Evolutionary conservation across 129 eudicot species (phyloP).

Genomic region (Silybum marianum): DNA sequence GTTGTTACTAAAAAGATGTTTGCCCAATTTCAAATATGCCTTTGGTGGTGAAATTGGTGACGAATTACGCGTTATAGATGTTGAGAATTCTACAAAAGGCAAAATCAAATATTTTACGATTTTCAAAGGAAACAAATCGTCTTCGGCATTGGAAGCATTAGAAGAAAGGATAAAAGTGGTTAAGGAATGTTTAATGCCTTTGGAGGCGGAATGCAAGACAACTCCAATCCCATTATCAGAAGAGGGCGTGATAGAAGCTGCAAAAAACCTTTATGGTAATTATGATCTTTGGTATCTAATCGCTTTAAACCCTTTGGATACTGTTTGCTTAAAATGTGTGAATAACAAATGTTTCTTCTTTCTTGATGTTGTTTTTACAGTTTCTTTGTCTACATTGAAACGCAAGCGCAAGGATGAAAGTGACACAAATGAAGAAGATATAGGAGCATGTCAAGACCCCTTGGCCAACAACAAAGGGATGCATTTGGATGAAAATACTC

Average conservation of each 20-base stretch:
- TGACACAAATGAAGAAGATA: neutral
- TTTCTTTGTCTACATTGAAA: constrained; percentile 1
- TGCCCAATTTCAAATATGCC: constrained; percentile 19
- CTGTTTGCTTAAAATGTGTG: neutral
- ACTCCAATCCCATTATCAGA: neutral
- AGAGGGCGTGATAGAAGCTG: constrained; percentile 6
- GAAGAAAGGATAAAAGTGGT: neutral
- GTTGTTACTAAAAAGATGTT: neutral
- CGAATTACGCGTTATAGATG: neutral
- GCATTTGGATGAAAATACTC: neutral
- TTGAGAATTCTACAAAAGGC: neutral
- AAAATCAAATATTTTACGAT: neutral
- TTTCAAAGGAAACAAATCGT: constrained; percentile 6
- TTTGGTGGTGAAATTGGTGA: constrained; percentile 2
- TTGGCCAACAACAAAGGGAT: neutral
- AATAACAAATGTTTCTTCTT: neutral
- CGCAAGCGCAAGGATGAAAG: constrained; percentile 2
- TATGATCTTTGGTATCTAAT: neutral
- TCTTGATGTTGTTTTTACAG: neutral
- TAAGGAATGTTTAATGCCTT: neutral
- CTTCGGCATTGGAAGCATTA: neutral
- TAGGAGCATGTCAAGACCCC: neutral
- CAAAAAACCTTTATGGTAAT: constrained; percentile 10
- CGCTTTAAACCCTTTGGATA: neutral
- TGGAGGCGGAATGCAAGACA: constrained; percentile 8